These are phyloP conservation scores for Amanita pseudoporphyria DNA, from an alignment of 768 basidiomycete species.

Conservation along the genomic window DNA sequence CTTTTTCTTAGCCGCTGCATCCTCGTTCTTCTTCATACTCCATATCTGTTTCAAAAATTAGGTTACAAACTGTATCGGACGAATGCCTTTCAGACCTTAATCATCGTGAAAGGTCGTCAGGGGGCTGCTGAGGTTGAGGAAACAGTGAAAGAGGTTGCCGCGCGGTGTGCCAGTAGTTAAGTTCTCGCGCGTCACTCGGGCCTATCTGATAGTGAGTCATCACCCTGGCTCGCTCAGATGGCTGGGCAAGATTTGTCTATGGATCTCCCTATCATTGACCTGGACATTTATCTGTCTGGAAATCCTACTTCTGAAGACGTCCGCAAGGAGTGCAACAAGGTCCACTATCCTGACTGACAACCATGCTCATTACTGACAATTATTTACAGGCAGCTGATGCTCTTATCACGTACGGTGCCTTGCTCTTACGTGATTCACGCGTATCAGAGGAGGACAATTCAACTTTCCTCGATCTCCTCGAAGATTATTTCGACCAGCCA, in stretches of 20 bases:
- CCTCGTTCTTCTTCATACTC: conserved; percentile 99
- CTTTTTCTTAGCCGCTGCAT: conserved; percentile 94
- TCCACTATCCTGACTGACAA: conserved; percentile 11
- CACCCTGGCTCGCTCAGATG: not conserved
- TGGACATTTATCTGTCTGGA: conserved; percentile 57
- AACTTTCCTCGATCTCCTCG: conserved; percentile 78
- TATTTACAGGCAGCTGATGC: conserved; percentile 62
- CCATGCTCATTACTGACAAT: not conserved
- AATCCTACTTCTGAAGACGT: conserved; percentile 36
- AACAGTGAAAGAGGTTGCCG: not conserved
- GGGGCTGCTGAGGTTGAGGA: conserved; percentile 3
- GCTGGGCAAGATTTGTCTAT: conserved; percentile 21
- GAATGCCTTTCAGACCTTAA: conserved; percentile 26
- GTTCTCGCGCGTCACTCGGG: not conserved
- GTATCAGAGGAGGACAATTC: conserved; percentile 77
- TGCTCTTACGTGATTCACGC: conserved; percentile 78
- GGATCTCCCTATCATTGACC: conserved; percentile 66
- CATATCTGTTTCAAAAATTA: conserved; percentile 60
- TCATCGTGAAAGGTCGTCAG: conserved; percentile 26
- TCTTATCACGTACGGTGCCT: conserved; percentile 76
- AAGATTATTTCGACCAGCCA: conserved; percentile 87
- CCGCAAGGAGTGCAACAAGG: conserved; percentile 58
- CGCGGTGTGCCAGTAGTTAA: not conserved
- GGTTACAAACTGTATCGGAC: not conserved
- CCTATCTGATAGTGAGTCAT: not conserved